These are phyloP conservation scores for Podaxis sp. DNA, from an alignment of 768 basidiomycete genomes.

Conservation along the genomic window DNA sequence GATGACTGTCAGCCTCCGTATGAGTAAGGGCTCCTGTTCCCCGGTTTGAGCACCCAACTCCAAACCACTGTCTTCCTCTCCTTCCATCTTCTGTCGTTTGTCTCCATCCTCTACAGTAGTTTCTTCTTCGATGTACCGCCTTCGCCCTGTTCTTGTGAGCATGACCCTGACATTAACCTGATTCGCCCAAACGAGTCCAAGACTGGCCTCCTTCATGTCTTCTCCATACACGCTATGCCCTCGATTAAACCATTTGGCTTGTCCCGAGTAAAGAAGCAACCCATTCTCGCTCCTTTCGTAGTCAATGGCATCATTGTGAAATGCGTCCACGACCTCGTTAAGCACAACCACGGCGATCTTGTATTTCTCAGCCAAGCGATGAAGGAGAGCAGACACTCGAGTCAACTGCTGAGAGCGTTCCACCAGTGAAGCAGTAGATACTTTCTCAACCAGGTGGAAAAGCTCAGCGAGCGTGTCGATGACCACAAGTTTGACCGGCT, in stretches of 20 bases:
- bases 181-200: slow-evolving; percentile 94
- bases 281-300: slow-evolving; percentile 20
- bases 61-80: background rate
- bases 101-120: slow-evolving; percentile 19
- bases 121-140: slow-evolving; percentile 45
- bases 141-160: slow-evolving; percentile 71
- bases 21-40: slow-evolving; percentile 43
- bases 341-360: slow-evolving; percentile 75
- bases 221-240: slow-evolving; percentile 55
- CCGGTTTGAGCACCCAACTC: slow-evolving; percentile 10
- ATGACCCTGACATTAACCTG: slow-evolving; percentile 84
- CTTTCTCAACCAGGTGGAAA: slow-evolving; percentile 62
- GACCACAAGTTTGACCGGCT: slow-evolving; percentile 73
- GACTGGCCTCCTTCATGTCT: slow-evolving; percentile 68
- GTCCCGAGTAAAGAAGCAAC: slow-evolving; percentile 61
- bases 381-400: slow-evolving; percentile 65
- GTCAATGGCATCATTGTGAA: slow-evolving; percentile 31
- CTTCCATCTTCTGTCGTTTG: slow-evolving; percentile 16
- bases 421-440: slow-evolving; percentile 56
- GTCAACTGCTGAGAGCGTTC: slow-evolving; percentile 71
- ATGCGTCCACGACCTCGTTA: slow-evolving; percentile 87
- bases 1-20: slow-evolving; percentile 72
- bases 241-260: slow-evolving; percentile 73
- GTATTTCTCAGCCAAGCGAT: slow-evolving; percentile 60
- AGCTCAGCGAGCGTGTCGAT: slow-evolving; percentile 89